These are phyloP conservation scores for Artemisia annua DNA, from an alignment of 129 eudicot species.

Conservation along the genomic window DNA sequence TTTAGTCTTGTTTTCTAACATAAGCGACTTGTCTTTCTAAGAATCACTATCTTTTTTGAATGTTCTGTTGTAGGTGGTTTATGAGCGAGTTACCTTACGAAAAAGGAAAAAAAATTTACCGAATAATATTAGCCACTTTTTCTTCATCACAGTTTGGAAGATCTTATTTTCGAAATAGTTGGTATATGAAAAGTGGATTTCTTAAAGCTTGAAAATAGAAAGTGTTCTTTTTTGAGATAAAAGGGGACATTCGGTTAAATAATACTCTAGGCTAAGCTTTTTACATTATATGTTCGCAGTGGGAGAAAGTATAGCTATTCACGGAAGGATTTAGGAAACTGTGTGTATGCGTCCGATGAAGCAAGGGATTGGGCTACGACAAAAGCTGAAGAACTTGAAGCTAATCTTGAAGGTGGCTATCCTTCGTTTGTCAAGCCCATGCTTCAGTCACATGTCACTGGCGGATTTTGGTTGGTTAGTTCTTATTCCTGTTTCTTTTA, in stretches of 20 bases:
- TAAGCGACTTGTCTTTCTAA: background rate
- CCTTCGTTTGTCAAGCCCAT: slow-evolving; percentile 74
- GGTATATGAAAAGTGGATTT: background rate
- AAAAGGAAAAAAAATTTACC: slow-evolving; percentile 34
- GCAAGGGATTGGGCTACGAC: slow-evolving; percentile 55
- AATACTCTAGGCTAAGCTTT: background rate
- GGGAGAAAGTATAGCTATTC: slow-evolving; percentile 38
- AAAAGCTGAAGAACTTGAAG: slow-evolving; percentile 69
- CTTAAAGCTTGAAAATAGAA: background rate
- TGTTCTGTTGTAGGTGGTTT: slow-evolving; percentile 45
- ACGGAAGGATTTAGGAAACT: slow-evolving; percentile 51
- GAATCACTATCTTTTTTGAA: background rate
- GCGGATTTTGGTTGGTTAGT: slow-evolving; percentile 95
- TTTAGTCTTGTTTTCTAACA: no score
- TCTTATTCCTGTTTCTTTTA: background rate
- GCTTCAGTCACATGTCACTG: slow-evolving; percentile 90
- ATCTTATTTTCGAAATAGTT: background rate
- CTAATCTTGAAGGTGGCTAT: slow-evolving; percentile 46
- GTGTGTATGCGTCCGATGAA: slow-evolving; percentile 83
- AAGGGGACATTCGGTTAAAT: background rate
- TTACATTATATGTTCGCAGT: slow-evolving; percentile 3
- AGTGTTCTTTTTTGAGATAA: background rate
- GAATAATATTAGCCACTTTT: background rate
- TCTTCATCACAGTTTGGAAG: background rate
- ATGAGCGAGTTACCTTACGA: slow-evolving; percentile 47